Evolutionary conservation across 768 basidiomycete genomes (phyloP), one percentile per base, ranked within the genome.

Genomic region (Naganishia onofrii): DNA sequence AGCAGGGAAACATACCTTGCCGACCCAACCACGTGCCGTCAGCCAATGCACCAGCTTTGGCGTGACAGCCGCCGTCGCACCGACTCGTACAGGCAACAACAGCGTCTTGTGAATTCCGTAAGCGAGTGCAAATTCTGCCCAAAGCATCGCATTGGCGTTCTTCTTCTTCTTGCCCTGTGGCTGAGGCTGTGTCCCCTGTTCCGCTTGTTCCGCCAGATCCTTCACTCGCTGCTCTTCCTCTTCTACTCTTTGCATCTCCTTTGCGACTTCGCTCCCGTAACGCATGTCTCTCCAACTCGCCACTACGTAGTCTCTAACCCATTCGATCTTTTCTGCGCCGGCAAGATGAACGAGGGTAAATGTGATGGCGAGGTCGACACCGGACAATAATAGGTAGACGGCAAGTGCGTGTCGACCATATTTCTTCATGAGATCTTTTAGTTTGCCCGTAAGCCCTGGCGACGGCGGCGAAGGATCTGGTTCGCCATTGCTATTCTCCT

Each of bases 351-450:
- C 87, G 64, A 88, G 88, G 56, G 88, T 85, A 78, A 96, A 96
- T 0, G 90, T 88, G 75, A 96, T 84, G 42, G 86, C 83, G 78
- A 98, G 93, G 80, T 99, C 96, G 78, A 93, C 77, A 8, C 84
- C 83, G 51, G 86, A 86, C 67, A 98, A 78, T 60, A 88, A 77
- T 72, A 89, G 53, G 83, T 99, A 99, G 29, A 98, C 88, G 36
- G 90, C 93, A 32, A 98, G 85, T 23, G 96, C 93, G 78, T 94
- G 95, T 91, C 91, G 93, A 34, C 95, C 95, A 79, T 98, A 96
- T 4, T 90, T 86, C 78, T 90, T 93, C 70, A 93, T 88, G 69
- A 97, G 89, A 74, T 87, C 85, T 77, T 88, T 92, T 28, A 93
- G 83, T 23, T 71, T 71, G 56, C 60, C 60, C 7, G 38, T 42